Conservation (phyloP, 2,329 filamentous ascomycete genomes). For the Aspergillus ochraceus region DNA sequence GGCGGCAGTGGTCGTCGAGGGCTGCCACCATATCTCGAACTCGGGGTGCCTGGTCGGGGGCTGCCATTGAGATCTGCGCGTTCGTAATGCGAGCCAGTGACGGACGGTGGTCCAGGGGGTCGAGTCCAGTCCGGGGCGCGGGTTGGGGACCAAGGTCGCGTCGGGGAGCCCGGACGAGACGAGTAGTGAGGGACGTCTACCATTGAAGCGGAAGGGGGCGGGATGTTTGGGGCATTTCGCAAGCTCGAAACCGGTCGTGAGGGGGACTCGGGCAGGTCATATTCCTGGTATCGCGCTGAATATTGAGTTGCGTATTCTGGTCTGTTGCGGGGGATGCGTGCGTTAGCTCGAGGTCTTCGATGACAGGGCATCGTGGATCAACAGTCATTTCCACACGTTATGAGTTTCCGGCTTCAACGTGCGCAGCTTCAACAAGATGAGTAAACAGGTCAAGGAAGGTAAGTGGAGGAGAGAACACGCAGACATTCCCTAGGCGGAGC, state of each 20-base stretch:
- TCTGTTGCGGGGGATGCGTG: constrained; percentile 7
- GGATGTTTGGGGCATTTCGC: constrained; percentile 42
- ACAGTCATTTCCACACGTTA: background rate
- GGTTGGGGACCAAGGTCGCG: constrained; percentile 56
- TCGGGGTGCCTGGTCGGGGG: constrained; percentile 85
- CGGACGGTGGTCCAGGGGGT: constrained; percentile 67
- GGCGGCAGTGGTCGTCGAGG: constrained; percentile 84
- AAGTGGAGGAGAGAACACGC: background rate
- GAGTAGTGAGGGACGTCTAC: constrained; percentile 39
- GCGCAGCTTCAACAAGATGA: background rate
- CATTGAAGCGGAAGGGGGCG: constrained; percentile 37
- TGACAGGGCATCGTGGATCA: background rate
- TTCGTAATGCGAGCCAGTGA: constrained; percentile 72
- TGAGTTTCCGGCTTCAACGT: background rate
- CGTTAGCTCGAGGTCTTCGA: constrained; percentile 18
- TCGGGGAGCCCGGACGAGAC: constrained; percentile 42
- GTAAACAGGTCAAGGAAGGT: background rate
- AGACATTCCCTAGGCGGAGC: background rate
- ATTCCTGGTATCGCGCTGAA: constrained; percentile 18
- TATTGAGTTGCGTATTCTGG: constrained; percentile 10
- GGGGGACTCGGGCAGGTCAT: constrained; percentile 23
- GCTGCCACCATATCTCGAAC: constrained; percentile 83
- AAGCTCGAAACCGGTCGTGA: constrained; percentile 46
- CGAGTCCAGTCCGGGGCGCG: constrained; percentile 64
- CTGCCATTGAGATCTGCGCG: constrained; percentile 85